Base-by-base conservation (phyloP, 352 stramenopile species). In the Paralagenidium karlingii region DNA sequence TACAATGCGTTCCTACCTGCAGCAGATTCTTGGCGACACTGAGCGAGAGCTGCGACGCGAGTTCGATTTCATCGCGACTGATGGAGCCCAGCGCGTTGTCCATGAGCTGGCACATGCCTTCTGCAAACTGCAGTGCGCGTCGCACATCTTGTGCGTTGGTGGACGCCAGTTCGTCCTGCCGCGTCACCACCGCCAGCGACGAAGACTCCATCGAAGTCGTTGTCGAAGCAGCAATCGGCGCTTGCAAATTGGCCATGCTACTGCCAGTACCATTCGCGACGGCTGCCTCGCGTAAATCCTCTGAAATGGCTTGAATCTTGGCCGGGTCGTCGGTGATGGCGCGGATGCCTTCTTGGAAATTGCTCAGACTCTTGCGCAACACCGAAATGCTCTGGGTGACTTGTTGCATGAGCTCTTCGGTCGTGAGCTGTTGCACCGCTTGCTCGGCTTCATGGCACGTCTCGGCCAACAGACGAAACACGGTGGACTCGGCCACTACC, bases 91-190 rank as follows among this genome's bases (percentile, higher is more conserved):
- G 44, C 20, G 76, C 71, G 20, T 82, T 61, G 38, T 86, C 68
- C 59, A 89, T 69, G 11, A 71, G 75, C 5, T 43, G 51, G 46
- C 76, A 89, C 65, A 89, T 82, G 32, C 55, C 78, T 40, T 83
- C 76, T 3, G 71, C 55, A 33, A 89, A 68, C 29, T 56, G 22
- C 69, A 89, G 82, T 57, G 82, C 68, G 42, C 66, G 68, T 43
- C 69, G 71, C 40, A 89, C 59, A 22, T 69, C 73, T 34, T 85
- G 68, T 47, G 84, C 76, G 24, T 84, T 63, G 22, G 25, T 18
- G 15, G 15, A 28, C 24, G 15, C 27, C 20, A 8, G 22, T 31
- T 39, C 22, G 32, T 40, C 28, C 8, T 39, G 18, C 9, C 28
- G 15, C 12, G 24, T 31, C 10, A 5, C 40, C 12, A 24, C 19